Conservation (phyloP, 2,329 filamentous ascomycete genomes). For the Thermothelomyces thermophilus region DNA sequence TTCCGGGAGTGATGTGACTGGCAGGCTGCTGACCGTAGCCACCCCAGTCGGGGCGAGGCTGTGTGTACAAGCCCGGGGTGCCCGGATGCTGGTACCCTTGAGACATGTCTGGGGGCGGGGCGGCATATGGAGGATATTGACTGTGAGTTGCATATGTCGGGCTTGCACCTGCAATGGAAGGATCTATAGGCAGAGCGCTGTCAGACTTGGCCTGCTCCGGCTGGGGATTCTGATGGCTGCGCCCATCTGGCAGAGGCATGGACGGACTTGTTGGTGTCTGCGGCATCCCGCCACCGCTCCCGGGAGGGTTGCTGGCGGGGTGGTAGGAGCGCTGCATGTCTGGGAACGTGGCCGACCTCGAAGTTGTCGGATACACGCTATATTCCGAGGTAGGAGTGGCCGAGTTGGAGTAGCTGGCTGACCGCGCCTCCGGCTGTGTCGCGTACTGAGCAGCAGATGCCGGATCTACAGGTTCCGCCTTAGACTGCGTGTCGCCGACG, state of each 20-base stretch:
- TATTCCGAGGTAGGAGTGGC: conserved; percentile 87
- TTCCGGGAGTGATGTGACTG: conserved; percentile 44
- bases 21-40: conserved; percentile 53
- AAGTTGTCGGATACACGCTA: conserved; percentile 66
- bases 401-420: conserved; percentile 63
- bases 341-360: conserved; percentile 77
- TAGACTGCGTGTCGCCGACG: conserved; percentile 68
- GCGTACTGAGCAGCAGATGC: conserved; percentile 87
- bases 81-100: conserved; percentile 62
- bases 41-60: conserved; percentile 68
- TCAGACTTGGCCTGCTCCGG: conserved; percentile 80
- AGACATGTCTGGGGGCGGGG: conserved; percentile 77
- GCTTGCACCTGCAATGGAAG: conserved; percentile 88
- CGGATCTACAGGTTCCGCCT: conserved; percentile 82
- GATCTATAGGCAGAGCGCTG: conserved; percentile 98
- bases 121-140: conserved; percentile 81
- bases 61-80: conserved; percentile 57
- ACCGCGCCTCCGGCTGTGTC: conserved; percentile 71
- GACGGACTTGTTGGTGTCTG: conserved; percentile 97
- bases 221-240: conserved; percentile 63
- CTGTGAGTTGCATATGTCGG: conserved; percentile 72
- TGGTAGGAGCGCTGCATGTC: conserved; percentile 83
- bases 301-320: conserved; percentile 65
- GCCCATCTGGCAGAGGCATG: conserved; percentile 75
- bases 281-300: conserved; percentile 83